Evolutionary conservation across 805 yeast species (phyloP).

Genomic region (Saccharomycopsis microspora): DNA sequence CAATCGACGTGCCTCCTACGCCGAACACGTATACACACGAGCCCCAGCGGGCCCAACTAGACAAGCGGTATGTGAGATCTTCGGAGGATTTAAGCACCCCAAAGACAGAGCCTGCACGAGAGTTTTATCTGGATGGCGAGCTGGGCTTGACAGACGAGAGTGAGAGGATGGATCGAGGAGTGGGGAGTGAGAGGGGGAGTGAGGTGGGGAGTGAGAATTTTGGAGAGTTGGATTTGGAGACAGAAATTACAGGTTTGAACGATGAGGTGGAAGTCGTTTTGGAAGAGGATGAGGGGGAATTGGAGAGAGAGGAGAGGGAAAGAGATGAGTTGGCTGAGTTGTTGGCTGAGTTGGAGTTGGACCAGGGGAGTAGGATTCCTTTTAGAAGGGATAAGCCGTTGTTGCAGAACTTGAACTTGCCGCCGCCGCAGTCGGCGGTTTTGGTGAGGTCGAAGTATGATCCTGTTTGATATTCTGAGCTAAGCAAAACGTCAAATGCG

Average conservation of each 20-base stretch:
- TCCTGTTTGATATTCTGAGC: no score
- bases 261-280: background rate
- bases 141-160: no score
- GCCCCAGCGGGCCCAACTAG: no score
- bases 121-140: no score
- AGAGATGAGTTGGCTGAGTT: background rate
- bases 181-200: background rate
- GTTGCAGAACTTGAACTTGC: constrained; percentile 9
- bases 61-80: no score
- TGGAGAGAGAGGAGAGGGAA: background rate
- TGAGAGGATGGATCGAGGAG: no score
- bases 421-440: constrained; percentile 10
- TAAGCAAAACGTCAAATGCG: no score
- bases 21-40: no score
- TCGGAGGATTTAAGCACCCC: no score
- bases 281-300: background rate
- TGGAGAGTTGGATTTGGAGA: background rate
- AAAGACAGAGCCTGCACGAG: no score
- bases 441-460: background rate
- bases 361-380: background rate
- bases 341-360: background rate
- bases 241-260: background rate
- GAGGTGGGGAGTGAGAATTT: background rate
- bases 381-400: constrained; percentile 9
- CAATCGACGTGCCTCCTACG: no score